Conservation (phyloP, 2,329 filamentous ascomycete genomes). For the Neurospora crassa region DNA sequence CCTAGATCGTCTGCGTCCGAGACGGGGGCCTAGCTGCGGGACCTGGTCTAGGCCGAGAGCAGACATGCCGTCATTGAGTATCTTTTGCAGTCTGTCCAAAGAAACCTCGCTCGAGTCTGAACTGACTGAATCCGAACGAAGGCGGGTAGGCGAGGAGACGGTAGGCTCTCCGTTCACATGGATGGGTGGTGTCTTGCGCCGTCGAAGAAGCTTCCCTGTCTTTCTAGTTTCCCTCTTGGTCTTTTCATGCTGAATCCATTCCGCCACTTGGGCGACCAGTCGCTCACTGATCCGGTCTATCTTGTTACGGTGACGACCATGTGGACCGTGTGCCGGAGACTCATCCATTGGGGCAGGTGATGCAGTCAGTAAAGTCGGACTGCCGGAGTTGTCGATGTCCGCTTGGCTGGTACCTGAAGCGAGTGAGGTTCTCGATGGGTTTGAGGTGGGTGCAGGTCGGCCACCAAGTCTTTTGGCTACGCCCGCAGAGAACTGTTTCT, state of each 20-base stretch:
- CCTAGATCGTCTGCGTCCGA: constrained; percentile 32
- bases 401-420: constrained; percentile 22
- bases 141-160: constrained; percentile 1
- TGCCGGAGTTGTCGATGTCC: constrained; percentile 24
- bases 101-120: constrained; percentile 64
- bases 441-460: constrained; percentile 26
- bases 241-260: constrained; percentile 79
- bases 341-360: constrained; percentile 21
- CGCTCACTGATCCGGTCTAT: constrained; percentile 36
- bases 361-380: constrained; percentile 17
- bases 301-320: constrained; percentile 25
- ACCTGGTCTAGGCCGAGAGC: constrained; percentile 39
- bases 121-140: constrained; percentile 44
- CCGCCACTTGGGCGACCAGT: constrained; percentile 63
- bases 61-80: constrained; percentile 59
- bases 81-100: constrained; percentile 71
- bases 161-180: constrained; percentile 7
- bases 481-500: constrained; percentile 36
- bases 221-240: constrained; percentile 51
- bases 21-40: constrained; percentile 33
- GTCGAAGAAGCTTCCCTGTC: constrained; percentile 33
- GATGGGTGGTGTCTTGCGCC: constrained; percentile 27
- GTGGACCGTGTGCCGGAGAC: constrained; percentile 17
- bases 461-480: constrained; percentile 36
- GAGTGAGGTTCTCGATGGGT: constrained; percentile 37